A percentile compares a stretch with the other conserved stretches of the same genome.
Conservation (phyloP, 176 grass and related monocot genomes). For the maize (Zea mays) region Zm-B73-REFERENCE-NAM-5.0 NC_050103.1:25674001-25674500, state of each 20-base stretch:
- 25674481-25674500: no score
- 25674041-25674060: background rate
- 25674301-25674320: background rate
- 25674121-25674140: no score
- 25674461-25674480: background rate
- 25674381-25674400: background rate
- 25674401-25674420: slow-evolving; percentile 1
- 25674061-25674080: background rate
- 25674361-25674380: background rate
- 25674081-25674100: background rate
- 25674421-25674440: background rate
- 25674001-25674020: no score
- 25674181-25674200: background rate
- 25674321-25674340: background rate
- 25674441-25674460: background rate
- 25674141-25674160: slow-evolving; percentile 24
- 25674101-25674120: background rate
- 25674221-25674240: background rate
- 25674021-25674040: no score
- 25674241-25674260: background rate
- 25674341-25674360: slow-evolving; percentile 8
- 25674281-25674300: background rate
- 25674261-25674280: background rate
- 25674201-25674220: slow-evolving; percentile 13
- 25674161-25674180: slow-evolving; percentile 12